Percentiles rank a stretch among this genome's conserved stretches.
These are phyloP conservation scores for Apiotrichum siamense DNA, from an alignment of 1,284 basidiomycete species.

Conservation along the genomic window DNA sequence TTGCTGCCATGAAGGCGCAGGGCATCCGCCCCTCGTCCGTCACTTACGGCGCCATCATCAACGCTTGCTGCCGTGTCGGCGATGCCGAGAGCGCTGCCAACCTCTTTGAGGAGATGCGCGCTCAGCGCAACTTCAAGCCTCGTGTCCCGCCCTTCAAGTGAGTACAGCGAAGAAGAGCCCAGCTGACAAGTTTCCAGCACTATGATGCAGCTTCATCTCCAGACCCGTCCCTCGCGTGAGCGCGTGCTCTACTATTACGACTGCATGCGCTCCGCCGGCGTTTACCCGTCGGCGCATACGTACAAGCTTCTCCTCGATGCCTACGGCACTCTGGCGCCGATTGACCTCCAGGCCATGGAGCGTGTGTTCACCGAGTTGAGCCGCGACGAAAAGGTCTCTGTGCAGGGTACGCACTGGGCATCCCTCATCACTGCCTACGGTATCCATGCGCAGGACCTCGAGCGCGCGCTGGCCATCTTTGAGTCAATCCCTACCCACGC, in stretches of 20 bases:
- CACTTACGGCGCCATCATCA: conserved; percentile 90
- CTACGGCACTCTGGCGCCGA: conserved; percentile 78
- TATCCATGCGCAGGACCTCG: conserved; percentile 68
- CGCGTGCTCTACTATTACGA: conserved; percentile 72
- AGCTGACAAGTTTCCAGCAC: conserved; percentile 59
- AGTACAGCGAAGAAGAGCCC: conserved; percentile 12
- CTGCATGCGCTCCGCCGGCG: conserved; percentile 58
- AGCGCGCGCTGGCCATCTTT: conserved; percentile 71
- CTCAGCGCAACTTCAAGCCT: conserved; percentile 69
- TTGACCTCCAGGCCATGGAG: conserved; percentile 72
- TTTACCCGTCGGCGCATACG: conserved; percentile 77
- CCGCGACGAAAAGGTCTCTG: conserved; percentile 52
- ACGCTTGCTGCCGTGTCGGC: conserved; percentile 86
- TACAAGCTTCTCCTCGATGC: conserved; percentile 93
- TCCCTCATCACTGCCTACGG: conserved; percentile 88
- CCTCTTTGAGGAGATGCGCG: conserved; percentile 80
- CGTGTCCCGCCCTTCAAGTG: conserved; percentile 74
- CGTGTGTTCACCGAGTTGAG: conserved; percentile 61
- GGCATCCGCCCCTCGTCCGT: conserved; percentile 70
- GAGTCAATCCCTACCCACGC: conserved; percentile 62
- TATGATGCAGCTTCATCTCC: conserved; percentile 96
- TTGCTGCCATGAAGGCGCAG: conserved; percentile 64
- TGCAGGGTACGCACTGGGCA: conserved; percentile 86
- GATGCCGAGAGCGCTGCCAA: conserved; percentile 75
- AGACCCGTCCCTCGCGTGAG: conserved; percentile 77